Evolutionary conservation across 176 grass and related monocot genomes (phyloP).

Genomic region (Panicum miliaceum): DNA sequence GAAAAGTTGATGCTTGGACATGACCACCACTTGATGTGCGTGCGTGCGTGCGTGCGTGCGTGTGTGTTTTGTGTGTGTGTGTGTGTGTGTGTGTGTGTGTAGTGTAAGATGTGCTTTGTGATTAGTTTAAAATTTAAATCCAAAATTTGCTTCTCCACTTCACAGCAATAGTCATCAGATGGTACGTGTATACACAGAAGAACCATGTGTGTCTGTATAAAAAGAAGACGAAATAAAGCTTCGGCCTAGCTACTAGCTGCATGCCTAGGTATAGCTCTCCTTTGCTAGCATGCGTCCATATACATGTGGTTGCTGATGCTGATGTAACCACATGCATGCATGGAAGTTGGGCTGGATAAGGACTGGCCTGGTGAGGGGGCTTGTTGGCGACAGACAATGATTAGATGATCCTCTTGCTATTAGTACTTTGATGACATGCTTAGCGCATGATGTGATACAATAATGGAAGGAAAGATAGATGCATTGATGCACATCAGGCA

Average conservation of each 20-base stretch:
- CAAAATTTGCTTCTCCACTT: not conserved
- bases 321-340: slow-evolving; percentile 8
- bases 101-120: not conserved
- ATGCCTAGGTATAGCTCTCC: not conserved
- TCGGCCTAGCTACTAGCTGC: not conserved
- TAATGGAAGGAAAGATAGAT: slow-evolving; percentile 24
- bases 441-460: slow-evolving; percentile 34
- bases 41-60: too few species aligned
- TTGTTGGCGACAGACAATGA: slow-evolving; percentile 17
- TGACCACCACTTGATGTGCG: not conserved
- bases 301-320: slow-evolving; percentile 42
- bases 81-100: too few species aligned
- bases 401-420: not conserved
- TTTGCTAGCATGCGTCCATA: slow-evolving; percentile 36
- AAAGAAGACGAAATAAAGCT: slow-evolving; percentile 24
- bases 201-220: not conserved
- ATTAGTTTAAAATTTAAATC: not conserved
- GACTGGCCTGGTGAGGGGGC: not conserved
- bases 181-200: not conserved
- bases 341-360: slow-evolving; percentile 47
- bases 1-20: not conserved
- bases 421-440: slow-evolving; percentile 39
- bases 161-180: not conserved
- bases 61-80: too few species aligned
- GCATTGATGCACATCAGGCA: slow-evolving; percentile 3